phyloP scores from a whole-genome alignment of 169 alveolate species.

The Plasmodium ovale region DNA sequence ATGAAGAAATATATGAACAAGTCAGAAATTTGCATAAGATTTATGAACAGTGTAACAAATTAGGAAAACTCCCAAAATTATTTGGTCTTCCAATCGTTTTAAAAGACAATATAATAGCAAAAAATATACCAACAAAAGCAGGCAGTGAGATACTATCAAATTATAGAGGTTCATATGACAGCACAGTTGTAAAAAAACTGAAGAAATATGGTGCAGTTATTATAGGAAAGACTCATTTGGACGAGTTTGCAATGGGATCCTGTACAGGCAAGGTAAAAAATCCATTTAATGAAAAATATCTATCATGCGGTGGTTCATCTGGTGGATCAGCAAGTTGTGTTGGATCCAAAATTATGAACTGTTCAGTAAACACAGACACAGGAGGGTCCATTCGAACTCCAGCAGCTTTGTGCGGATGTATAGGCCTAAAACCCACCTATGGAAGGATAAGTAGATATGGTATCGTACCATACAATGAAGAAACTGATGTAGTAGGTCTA shows the following conservation, averaged over 20 bases:
- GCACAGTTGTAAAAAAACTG: slow-evolving; percentile 79
- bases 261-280: slow-evolving; percentile 74
- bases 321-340: slow-evolving; percentile 86
- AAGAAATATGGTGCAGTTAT: slow-evolving; percentile 77
- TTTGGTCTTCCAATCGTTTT: slow-evolving; percentile 54
- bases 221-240: slow-evolving; percentile 81
- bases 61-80: slow-evolving; percentile 34
- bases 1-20: slow-evolving; percentile 47
- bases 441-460: slow-evolving; percentile 74
- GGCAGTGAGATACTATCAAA: slow-evolving; percentile 73
- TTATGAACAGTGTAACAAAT: slow-evolving; percentile 18
- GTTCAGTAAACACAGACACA: slow-evolving; percentile 84
- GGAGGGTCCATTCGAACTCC: slow-evolving; percentile 85
- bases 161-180: slow-evolving; percentile 77
- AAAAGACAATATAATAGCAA: slow-evolving; percentile 54
- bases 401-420: slow-evolving; percentile 79
- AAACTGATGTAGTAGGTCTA: slow-evolving; percentile 69
- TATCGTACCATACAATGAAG: slow-evolving; percentile 69
- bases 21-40: slow-evolving; percentile 15
- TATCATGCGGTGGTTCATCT: slow-evolving; percentile 85
- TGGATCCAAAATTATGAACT: slow-evolving; percentile 77
- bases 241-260: slow-evolving; percentile 85
- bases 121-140: slow-evolving; percentile 40
- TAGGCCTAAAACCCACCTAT: slow-evolving; percentile 83
- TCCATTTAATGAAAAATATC: slow-evolving; percentile 65